Evolutionary conservation across 129 eudicot species (phyloP).

Genomic region (Solidago caesia): DNA sequence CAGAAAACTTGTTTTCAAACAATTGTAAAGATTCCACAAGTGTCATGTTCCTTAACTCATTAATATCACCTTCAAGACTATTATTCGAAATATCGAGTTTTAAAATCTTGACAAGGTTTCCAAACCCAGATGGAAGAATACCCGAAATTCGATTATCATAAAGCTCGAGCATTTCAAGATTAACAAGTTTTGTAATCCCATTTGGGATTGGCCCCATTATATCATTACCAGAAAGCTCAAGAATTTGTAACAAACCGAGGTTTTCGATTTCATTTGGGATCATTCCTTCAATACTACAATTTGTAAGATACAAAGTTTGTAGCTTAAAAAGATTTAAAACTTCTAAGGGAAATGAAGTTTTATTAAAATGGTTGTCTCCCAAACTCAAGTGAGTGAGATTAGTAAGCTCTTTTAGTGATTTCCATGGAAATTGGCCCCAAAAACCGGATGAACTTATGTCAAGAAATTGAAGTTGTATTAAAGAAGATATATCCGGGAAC

Average conservation of each 20-base stretch:
- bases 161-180: conserved; percentile 49
- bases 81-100: conserved; percentile 55
- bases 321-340: conserved; percentile 46
- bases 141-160: conserved; percentile 50
- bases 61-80: conserved; percentile 61
- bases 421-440: conserved; percentile 62
- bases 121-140: conserved; percentile 44
- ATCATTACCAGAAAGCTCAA: conserved; percentile 52
- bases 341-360: conserved; percentile 50
- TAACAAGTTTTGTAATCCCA: conserved; percentile 43
- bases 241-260: conserved; percentile 41
- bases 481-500: conserved; percentile 51
- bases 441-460: conserved; percentile 42
- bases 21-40: conserved; percentile 47
- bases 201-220: conserved; percentile 48
- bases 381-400: conserved; percentile 46
- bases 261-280: conserved; percentile 61
- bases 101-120: conserved; percentile 48
- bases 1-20: conserved; percentile 53
- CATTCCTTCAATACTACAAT: conserved; percentile 51
- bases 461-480: conserved; percentile 41
- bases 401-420: conserved; percentile 45
- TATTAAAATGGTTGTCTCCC: conserved; percentile 57
- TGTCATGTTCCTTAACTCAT: conserved; percentile 39
- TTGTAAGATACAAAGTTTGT: conserved; percentile 52